Conservation (phyloP, 1,284 basidiomycete genomes). For the Butyriboletus appendiculatus region DNA sequence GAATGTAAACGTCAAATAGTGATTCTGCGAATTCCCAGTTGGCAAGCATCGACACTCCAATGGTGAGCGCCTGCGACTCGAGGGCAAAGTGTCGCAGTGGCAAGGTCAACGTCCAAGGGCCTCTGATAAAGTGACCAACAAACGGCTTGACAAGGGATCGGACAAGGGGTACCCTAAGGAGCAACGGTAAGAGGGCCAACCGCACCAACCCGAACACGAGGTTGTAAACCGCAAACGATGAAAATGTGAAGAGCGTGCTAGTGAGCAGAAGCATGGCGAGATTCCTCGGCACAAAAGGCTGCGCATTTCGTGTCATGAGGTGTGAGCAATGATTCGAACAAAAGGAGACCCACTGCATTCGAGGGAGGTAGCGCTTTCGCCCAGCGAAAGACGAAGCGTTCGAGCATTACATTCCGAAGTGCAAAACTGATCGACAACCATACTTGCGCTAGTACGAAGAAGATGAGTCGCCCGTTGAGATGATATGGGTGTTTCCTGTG, state of each 20-base stretch:
- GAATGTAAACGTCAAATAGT: constrained; percentile 54
- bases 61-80: constrained; percentile 47
- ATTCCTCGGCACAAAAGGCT: constrained; percentile 29
- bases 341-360: constrained; percentile 19
- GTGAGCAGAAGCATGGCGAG: constrained; percentile 35
- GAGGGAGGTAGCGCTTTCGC: constrained; percentile 15
- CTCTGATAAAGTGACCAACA: constrained; percentile 59
- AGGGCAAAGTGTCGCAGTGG: constrained; percentile 48
- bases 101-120: constrained; percentile 53
- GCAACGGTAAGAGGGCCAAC: constrained; percentile 45
- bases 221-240: constrained; percentile 42
- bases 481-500: constrained; percentile 69
- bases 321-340: not conserved
- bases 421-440: constrained; percentile 47
- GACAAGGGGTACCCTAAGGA: constrained; percentile 55
- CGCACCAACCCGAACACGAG: constrained; percentile 48
- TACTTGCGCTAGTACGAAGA: constrained; percentile 55
- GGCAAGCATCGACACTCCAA: constrained; percentile 50
- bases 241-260: constrained; percentile 40
- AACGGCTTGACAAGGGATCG: constrained; percentile 55
- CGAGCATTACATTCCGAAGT: constrained; percentile 56
- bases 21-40: constrained; percentile 64
- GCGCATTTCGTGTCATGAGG: not conserved
- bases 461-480: constrained; percentile 64
- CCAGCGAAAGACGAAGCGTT: constrained; percentile 53